Percentiles rank a stretch among this genome's conserved stretches.
Evolutionary conservation across 495 filamentous ascomycete genomes (phyloP).

Genomic region (Lasiosphaeria miniovina): DNA sequence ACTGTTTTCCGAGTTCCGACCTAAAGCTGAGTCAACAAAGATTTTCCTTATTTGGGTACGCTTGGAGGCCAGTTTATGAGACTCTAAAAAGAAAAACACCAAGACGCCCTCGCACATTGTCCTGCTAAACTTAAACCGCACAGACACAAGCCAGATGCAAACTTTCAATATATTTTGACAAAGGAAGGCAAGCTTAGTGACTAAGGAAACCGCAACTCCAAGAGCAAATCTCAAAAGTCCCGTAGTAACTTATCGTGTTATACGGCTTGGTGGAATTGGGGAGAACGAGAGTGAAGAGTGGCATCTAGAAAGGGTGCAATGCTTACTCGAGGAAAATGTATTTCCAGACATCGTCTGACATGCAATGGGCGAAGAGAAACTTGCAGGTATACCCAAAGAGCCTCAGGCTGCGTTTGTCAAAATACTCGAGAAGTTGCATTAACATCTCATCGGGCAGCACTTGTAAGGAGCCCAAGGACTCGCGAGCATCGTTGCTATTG

Average conservation of each 20-base stretch:
- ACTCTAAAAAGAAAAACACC: too few species aligned
- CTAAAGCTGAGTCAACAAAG: conserved; percentile 19
- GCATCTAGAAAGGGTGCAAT: conserved; percentile 11
- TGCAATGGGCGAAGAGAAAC: conserved; percentile 82
- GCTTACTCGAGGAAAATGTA: conserved; percentile 80
- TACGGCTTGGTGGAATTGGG: background rate
- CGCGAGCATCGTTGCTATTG: conserved; percentile 62
- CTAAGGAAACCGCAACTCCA: background rate
- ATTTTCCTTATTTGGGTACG: conserved; percentile 55
- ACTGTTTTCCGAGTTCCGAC: conserved; percentile 19
- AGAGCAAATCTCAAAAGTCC: background rate
- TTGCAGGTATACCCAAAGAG: conserved; percentile 79
- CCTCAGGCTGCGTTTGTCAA: conserved; percentile 62
- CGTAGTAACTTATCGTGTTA: too few species aligned
- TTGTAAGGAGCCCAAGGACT: conserved; percentile 59
- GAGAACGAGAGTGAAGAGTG: background rate
- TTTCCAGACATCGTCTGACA: conserved; percentile 90
- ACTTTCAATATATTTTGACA: too few species aligned
- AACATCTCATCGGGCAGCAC: conserved; percentile 79
- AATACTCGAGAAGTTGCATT: conserved; percentile 66
- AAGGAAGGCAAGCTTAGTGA: too few species aligned
- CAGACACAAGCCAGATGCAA: too few species aligned
- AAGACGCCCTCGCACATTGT: too few species aligned
- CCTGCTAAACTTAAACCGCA: too few species aligned
- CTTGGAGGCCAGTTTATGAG: background rate